Percentiles rank a stretch among this genome's conserved stretches.
Conservation (phyloP, 1,284 basidiomycete species). For the Tetrapyrgos nigripes region DNA sequence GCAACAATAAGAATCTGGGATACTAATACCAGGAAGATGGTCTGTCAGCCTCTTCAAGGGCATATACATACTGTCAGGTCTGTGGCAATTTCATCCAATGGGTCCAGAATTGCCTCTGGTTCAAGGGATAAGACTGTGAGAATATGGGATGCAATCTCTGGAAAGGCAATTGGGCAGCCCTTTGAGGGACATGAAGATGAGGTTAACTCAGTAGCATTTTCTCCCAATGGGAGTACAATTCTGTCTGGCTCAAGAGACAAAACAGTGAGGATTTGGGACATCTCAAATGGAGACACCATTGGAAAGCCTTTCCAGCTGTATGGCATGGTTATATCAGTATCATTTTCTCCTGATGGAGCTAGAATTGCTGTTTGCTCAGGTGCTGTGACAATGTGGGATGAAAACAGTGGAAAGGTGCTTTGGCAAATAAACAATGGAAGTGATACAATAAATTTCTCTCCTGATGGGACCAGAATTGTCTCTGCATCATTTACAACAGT, state of each 20-base stretch:
- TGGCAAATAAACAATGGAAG: no score
- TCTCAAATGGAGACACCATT: no score
- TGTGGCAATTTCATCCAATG: conserved; percentile 6
- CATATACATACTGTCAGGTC: not conserved
- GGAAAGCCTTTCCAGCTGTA: not conserved
- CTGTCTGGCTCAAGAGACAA: not conserved
- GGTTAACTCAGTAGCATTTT: conserved; percentile 6
- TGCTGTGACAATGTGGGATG: no score
- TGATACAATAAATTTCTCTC: no score
- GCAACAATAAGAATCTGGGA: conserved; percentile 29
- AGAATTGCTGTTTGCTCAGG: conserved; percentile 1
- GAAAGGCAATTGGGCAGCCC: not conserved
- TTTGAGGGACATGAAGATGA: not conserved
- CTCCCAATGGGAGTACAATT: not conserved
- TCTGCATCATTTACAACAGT: no score
- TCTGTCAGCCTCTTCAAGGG: conserved; percentile 1
- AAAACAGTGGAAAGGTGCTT: no score
- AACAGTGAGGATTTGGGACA: conserved; percentile 4
- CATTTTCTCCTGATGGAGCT: conserved; percentile 10
- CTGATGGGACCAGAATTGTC: no score
- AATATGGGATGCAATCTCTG: conserved; percentile 3
- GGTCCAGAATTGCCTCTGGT: conserved; percentile 1
- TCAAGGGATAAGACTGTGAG: not conserved
- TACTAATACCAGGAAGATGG: conserved; percentile 11
- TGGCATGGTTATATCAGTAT: conserved; percentile 9